These are phyloP conservation scores for Blastocystis sp. DNA, from an alignment of 352 stramenopile species.

Conservation along the genomic window DNA sequence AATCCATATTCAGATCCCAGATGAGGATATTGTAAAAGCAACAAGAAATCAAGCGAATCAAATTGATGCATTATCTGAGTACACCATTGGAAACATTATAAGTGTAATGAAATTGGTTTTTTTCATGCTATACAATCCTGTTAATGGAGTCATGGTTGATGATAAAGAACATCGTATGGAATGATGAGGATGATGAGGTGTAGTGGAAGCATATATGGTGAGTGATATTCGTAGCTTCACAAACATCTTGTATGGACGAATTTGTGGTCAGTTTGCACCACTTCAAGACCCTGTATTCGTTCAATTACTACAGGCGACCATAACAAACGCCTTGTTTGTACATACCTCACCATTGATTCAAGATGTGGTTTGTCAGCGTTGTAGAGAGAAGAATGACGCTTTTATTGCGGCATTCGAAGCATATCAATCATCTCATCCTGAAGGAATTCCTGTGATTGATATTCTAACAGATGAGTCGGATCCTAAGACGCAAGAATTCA, in stretches of 20 bases:
- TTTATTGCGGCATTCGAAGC: neutral
- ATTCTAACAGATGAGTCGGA: neutral
- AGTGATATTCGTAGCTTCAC: constrained; percentile 7
- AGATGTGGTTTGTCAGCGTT: neutral
- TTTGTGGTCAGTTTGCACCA: neutral
- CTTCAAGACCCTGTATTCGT: constrained; percentile 16
- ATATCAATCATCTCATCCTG: neutral
- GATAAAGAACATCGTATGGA: neutral
- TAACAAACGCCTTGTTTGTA: constrained; percentile 44
- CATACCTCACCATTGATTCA: constrained; percentile 19
- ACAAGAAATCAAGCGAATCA: neutral
- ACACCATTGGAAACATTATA: constrained; percentile 16
- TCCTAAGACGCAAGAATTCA: neutral
- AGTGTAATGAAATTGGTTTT: constrained; percentile 37
- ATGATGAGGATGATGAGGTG: neutral
- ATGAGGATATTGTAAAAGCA: constrained; percentile 40
- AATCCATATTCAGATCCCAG: constrained; percentile 39
- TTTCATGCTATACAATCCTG: constrained; percentile 28
- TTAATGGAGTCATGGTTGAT: neutral
- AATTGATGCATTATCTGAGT: constrained; percentile 43
- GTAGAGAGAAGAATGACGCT: neutral
- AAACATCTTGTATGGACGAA: neutral
- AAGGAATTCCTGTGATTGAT: neutral
- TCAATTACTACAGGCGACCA: neutral
- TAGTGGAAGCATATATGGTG: constrained; percentile 18